Conservation (phyloP, 371 early-diverging fungal species). For the Apophysomyces ossiformis region DNA sequence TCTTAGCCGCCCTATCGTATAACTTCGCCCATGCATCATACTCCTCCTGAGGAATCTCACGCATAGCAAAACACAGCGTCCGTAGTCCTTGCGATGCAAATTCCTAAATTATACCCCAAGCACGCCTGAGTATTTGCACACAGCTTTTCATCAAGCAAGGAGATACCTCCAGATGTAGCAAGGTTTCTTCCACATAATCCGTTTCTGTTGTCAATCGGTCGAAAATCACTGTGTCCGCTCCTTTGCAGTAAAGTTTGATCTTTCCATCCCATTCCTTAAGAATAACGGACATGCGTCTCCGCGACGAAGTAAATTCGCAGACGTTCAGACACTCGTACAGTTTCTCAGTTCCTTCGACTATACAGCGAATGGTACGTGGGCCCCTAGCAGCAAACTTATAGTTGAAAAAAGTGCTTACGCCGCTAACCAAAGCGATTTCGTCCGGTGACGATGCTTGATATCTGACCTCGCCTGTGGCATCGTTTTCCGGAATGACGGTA, state of each 20-base stretch:
- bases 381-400: conserved; percentile 53
- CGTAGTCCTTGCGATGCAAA: conserved; percentile 92
- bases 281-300: conserved; percentile 79
- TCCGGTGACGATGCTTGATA: conserved; percentile 87
- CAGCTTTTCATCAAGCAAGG: too few relatives aligned
- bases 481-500: conserved; percentile 58
- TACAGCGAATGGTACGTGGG: neutral
- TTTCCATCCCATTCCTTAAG: conserved; percentile 54
- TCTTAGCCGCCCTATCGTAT: conserved; percentile 79
- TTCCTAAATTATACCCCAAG: conserved; percentile 17
- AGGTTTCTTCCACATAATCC: conserved; percentile 46
- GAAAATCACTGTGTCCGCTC: conserved; percentile 76
- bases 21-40: conserved; percentile 80
- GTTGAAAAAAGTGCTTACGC: conserved; percentile 67
- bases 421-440: conserved; percentile 80
- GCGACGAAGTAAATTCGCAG: conserved; percentile 67
- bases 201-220: conserved; percentile 43
- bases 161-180: conserved; percentile 68
- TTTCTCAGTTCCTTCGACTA: conserved; percentile 11
- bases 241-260: conserved; percentile 76
- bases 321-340: conserved; percentile 62
- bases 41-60: conserved; percentile 75
- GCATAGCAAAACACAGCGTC: conserved; percentile 84
- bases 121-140: too few relatives aligned
- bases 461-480: conserved; percentile 31